These are phyloP conservation scores for Lactarius pseudohatsudake DNA, from an alignment of 768 basidiomycete genomes.

Conservation along the genomic window DNA sequence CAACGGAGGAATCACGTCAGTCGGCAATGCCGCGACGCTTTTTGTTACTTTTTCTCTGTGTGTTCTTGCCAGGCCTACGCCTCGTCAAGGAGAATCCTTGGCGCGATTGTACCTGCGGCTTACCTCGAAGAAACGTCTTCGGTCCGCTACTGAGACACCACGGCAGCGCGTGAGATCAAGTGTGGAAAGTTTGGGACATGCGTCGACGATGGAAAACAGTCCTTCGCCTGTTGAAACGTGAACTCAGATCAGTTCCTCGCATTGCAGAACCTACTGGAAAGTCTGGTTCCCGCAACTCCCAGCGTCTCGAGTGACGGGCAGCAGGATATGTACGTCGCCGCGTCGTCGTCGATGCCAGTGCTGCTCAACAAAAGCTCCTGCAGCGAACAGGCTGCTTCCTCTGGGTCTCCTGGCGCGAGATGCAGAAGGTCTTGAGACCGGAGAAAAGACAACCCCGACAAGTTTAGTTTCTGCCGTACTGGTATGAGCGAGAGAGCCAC, in stretches of 20 bases:
- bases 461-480: slow-evolving; percentile 51
- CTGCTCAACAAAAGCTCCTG: slow-evolving; percentile 56
- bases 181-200: slow-evolving; percentile 50
- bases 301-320: slow-evolving; percentile 51
- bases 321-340: slow-evolving; percentile 50
- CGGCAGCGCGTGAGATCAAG: slow-evolving; percentile 69
- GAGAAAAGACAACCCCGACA: slow-evolving; percentile 53
- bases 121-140: slow-evolving; percentile 69
- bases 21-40: background rate
- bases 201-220: slow-evolving; percentile 56
- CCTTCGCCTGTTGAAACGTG: slow-evolving; percentile 45
- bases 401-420: slow-evolving; percentile 41
- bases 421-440: slow-evolving; percentile 52
- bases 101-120: background rate
- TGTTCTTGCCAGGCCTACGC: slow-evolving; percentile 12
- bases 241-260: background rate
- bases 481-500: slow-evolving; percentile 12
- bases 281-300: slow-evolving; percentile 55
- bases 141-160: slow-evolving; percentile 55
- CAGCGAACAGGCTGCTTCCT: slow-evolving; percentile 41
- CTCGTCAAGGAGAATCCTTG: background rate
- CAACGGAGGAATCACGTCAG: background rate
- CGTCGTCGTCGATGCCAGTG: slow-evolving; percentile 60
- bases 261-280: slow-evolving; percentile 49
- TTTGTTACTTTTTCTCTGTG: background rate